A percentile compares a stretch with the other conserved stretches of the same genome.
phyloP scores from a whole-genome alignment of 768 basidiomycete genomes.

The Trametes villosa region DNA sequence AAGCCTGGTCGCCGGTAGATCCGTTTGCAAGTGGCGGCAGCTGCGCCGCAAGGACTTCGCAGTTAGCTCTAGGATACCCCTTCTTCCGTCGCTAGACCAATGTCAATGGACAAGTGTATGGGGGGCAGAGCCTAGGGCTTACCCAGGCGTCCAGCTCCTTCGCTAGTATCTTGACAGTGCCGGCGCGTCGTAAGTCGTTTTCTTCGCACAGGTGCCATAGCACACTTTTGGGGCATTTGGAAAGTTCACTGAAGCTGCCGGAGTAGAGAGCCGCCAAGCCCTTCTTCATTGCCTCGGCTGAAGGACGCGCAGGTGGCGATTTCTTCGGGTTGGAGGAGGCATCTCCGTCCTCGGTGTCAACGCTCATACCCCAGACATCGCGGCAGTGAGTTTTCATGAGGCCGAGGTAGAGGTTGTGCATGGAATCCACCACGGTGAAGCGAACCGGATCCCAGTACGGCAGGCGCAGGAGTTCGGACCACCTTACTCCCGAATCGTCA shows the following conservation, averaged over 20 bases:
- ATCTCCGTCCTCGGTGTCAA: not conserved
- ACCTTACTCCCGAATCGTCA: slow-evolving; percentile 27
- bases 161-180: not conserved
- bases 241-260: not conserved
- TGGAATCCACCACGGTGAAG: not conserved
- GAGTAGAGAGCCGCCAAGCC: not conserved
- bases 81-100: too few species aligned
- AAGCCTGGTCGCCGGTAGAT: too few species aligned
- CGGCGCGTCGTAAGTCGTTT: not conserved
- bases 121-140: too few species aligned
- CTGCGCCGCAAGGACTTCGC: too few species aligned
- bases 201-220: not conserved
- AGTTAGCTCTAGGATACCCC: too few species aligned
- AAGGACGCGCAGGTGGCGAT: not conserved
- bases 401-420: not conserved
- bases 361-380: not conserved
- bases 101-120: too few species aligned
- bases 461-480: not conserved
- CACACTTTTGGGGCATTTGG: not conserved
- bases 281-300: not conserved
- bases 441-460: not conserved
- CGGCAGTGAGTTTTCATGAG: not conserved
- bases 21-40: too few species aligned
- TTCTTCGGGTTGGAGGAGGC: not conserved
- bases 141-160: not conserved